phyloP scores from a whole-genome alignment of 2,329 filamentous ascomycete genomes.

The Aspergillus sp. region DNA sequence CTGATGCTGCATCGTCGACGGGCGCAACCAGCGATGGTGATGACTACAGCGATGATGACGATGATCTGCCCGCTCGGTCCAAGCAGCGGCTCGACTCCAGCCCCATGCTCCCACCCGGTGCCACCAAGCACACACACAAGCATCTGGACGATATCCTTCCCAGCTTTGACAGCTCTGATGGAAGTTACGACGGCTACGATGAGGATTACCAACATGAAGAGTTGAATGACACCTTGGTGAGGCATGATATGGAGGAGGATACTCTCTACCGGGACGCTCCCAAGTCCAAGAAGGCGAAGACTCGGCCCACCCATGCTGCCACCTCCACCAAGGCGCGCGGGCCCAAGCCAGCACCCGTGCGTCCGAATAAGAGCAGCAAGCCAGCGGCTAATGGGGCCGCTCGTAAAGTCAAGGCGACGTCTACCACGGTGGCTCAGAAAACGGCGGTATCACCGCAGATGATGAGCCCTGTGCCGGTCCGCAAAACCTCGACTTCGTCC shows the following conservation, averaged over 20 bases:
- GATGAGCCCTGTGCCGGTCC: conserved; percentile 52
- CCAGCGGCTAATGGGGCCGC: conserved; percentile 31
- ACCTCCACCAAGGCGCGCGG: conserved; percentile 34
- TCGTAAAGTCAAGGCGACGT: conserved; percentile 42
- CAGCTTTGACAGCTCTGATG: conserved; percentile 59
- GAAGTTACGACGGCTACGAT: conserved; percentile 64
- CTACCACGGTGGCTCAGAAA: conserved; percentile 22
- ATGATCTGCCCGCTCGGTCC: conserved; percentile 51
- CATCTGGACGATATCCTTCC: conserved; percentile 55
- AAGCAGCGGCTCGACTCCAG: conserved; percentile 46
- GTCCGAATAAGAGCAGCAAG: conserved; percentile 40
- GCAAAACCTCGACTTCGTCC: conserved; percentile 57
- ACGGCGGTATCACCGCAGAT: conserved; percentile 46
- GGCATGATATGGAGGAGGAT: conserved; percentile 54
- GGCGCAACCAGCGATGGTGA: conserved; percentile 80
- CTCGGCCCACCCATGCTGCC: conserved; percentile 41
- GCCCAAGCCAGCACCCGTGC: conserved; percentile 30
- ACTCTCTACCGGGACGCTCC: conserved; percentile 41
- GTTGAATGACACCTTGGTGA: conserved; percentile 54
- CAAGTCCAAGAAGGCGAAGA: conserved; percentile 56
- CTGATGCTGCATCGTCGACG: conserved; percentile 80
- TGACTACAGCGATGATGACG: conserved; percentile 62
- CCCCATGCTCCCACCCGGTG: conserved; percentile 47
- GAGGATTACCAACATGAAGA: conserved; percentile 57
- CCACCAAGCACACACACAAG: conserved; percentile 50